phyloP scores from a whole-genome alignment of 345 rosid genomes.

The Conringia planisiliqua region DNA sequence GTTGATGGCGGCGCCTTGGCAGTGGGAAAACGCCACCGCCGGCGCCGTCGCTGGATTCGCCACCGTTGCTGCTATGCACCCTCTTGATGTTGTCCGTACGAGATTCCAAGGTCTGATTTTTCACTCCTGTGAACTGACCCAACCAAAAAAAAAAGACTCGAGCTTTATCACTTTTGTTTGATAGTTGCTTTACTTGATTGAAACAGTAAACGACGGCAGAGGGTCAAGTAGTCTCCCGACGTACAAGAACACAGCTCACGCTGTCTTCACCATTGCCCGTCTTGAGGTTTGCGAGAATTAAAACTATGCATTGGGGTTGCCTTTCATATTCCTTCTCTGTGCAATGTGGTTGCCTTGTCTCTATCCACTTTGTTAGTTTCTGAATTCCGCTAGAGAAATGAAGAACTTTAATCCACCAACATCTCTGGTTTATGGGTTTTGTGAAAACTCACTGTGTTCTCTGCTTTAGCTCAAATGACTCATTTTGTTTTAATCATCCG shows the following conservation, averaged over 20 bases:
- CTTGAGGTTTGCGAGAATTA: slow-evolving; percentile 50
- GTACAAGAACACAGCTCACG: slow-evolving; percentile 80
- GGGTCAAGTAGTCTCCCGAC: slow-evolving; percentile 51
- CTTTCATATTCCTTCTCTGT: too few species aligned
- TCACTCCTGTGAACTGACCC: not conserved
- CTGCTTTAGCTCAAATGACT: not conserved
- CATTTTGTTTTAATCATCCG: not conserved
- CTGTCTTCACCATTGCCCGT: slow-evolving; percentile 71
- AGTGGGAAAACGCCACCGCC: slow-evolving; percentile 87
- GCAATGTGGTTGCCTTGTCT: not conserved
- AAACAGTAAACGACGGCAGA: slow-evolving; percentile 78
- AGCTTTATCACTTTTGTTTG: not conserved
- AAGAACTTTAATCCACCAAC: not conserved
- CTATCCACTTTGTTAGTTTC: too few species aligned
- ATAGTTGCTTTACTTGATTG: slow-evolving; percentile 8
- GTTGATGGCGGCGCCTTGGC: slow-evolving; percentile 42
- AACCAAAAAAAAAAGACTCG: not conserved
- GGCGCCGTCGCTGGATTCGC: slow-evolving; percentile 89
- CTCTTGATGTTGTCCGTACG: slow-evolving; percentile 92
- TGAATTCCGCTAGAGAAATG: too few species aligned
- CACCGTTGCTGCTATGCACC: slow-evolving; percentile 77
- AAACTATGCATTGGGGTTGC: too few species aligned
- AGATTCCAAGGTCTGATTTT: slow-evolving; percentile 72
- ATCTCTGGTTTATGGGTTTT: not conserved
- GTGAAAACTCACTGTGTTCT: not conserved